A percentile compares a stretch with the other conserved stretches of the same genome.
phyloP scores from a whole-genome alignment of 495 filamentous ascomycete species.

The Cetradonia linearis region DNA sequence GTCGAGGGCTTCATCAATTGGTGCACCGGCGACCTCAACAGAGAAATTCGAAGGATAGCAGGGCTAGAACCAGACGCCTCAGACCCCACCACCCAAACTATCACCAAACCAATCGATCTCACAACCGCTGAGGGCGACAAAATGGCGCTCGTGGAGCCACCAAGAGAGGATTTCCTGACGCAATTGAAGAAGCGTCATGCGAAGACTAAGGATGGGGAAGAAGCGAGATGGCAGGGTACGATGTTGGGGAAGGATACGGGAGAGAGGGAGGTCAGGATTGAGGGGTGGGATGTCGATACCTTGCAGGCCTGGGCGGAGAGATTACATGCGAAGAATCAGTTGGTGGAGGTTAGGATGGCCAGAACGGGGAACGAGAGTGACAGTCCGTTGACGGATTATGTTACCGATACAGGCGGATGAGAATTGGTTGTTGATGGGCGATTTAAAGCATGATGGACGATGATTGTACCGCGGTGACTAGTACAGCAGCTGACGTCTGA shows the following conservation, averaged over 20 bases:
- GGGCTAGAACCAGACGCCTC: constrained; percentile 39
- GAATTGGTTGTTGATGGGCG: too few species aligned
- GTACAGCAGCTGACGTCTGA: too few species aligned
- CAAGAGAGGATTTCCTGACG: constrained; percentile 60
- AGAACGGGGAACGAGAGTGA: constrained; percentile 15
- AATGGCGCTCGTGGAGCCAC: constrained; percentile 27
- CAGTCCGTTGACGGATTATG: constrained; percentile 23
- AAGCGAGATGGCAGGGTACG: constrained; percentile 70
- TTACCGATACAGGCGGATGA: constrained; percentile 11
- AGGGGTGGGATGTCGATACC: constrained; percentile 55
- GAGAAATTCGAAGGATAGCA: constrained; percentile 62
- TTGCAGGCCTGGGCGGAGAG: constrained; percentile 52
- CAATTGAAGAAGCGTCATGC: constrained; percentile 75
- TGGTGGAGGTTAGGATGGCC: background rate
- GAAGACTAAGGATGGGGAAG: constrained; percentile 57
- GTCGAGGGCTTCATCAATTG: constrained; percentile 64
- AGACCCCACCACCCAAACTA: background rate
- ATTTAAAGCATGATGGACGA: too few species aligned
- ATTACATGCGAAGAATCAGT: constrained; percentile 5
- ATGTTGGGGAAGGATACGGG: constrained; percentile 61
- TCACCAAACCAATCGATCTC: background rate
- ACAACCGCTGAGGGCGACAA: constrained; percentile 20
- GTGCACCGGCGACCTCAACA: constrained; percentile 56
- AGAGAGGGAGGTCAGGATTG: constrained; percentile 55
- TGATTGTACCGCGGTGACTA: too few species aligned